Evolutionary conservation across 805 yeast genomes (phyloP).

Genomic region (Wickerhamiella hasegawae): DNA sequence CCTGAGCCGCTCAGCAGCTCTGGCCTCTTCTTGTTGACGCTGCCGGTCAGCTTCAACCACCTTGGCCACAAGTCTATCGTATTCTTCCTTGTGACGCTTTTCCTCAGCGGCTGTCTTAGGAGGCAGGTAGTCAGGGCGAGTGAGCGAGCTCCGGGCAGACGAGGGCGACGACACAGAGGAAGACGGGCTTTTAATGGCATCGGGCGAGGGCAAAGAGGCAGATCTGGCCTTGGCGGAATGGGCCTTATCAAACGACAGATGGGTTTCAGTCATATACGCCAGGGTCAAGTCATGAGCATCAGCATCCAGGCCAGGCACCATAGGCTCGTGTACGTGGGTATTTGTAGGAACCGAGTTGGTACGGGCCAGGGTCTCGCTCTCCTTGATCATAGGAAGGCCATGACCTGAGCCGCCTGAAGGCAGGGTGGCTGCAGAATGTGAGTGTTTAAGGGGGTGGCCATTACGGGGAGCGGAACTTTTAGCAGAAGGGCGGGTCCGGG

Average conservation of each 20-base stretch:
- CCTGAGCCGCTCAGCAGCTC: slow-evolving; percentile 11
- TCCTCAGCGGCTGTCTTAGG: slow-evolving; percentile 43
- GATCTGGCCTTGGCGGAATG: too few relatives aligned
- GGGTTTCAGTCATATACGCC: neutral
- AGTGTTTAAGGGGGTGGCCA: neutral
- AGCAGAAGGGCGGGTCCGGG: neutral
- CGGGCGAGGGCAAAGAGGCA: neutral
- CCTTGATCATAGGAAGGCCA: neutral
- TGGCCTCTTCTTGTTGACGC: slow-evolving; percentile 13
- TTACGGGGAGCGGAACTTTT: neutral
- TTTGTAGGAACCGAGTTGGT: neutral
- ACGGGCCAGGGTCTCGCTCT: neutral
- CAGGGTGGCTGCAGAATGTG: neutral
- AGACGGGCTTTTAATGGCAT: neutral
- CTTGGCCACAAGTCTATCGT: slow-evolving; percentile 26
- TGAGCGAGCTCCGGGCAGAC: slow-evolving; percentile 21
- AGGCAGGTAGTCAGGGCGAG: slow-evolving; percentile 52
- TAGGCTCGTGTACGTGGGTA: neutral
- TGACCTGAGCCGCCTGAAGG: neutral
- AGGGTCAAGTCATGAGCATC: neutral
- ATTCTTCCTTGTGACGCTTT: slow-evolving; percentile 36
- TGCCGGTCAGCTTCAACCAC: slow-evolving; percentile 26
- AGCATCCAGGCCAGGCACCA: neutral
- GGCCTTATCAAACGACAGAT: neutral
- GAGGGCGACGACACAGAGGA: neutral